Base-by-base conservation (phyloP, 2,329 filamentous ascomycete genomes). In the Pseudonectria foliicola region DNA sequence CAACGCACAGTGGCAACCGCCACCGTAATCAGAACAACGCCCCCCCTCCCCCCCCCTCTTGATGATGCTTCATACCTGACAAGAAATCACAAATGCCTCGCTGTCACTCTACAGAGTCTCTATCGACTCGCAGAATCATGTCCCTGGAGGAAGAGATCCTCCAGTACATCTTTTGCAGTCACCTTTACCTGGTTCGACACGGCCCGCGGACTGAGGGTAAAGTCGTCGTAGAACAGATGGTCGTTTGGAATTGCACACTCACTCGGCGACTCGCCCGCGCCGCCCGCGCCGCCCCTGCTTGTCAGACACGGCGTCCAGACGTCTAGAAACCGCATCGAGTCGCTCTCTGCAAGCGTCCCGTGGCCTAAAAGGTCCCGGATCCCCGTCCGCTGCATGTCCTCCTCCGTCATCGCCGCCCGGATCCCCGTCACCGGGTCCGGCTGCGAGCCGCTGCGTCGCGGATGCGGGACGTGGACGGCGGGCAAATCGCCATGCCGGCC, bases 221-320 rank as follows among this genome's bases (percentile, higher is more conserved):
- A 74, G 1, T 61, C 57, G 31, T 71, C 70, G 52, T 66, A 70
- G 50, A 75, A 77, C 3, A 78, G 55, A 39, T 72, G 68, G 10
- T 67, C 57, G 11, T 67, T 54, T 2, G 67, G 67, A 3, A 53
- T 48, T 3, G 62, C 52, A 46, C 73, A 77, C 16, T 48, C 40
- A 13, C 29, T 29, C 6, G 14, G 15, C 6, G 38, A 27, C 13
- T 37, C 35, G 11, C 42, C 26, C 31, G 36, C 33, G 15, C 49
- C 37, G 7, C 48, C 31, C 10, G 44, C 30, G 25, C 46, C 44
- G 14, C 38, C 34, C 7, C 41, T 47, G 10, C 39, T 33, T 2
- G 25, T 38, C 14, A 64, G 40, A 33, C 71, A 75, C 1, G 70
- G 62, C 31, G 54, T 58, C 54, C 53, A 57, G 3, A 71, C 61